Base-by-base conservation (phyloP, 805 yeast species). In the Phaffomyces opuntiae region DNA sequence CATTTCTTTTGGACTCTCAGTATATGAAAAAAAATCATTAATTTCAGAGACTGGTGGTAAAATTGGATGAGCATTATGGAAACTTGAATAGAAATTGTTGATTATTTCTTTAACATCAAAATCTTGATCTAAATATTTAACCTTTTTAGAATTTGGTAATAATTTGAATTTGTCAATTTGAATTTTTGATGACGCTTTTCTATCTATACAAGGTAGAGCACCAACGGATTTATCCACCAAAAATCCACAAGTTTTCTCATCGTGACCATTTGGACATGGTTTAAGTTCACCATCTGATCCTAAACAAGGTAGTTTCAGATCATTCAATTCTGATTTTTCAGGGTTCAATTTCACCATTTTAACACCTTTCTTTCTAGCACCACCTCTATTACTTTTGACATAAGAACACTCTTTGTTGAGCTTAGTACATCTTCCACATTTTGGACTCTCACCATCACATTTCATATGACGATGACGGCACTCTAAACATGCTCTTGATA, bases 331-430 rank as follows among this genome's bases (percentile, higher is more conserved):
- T n/a, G 16, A 27, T 27, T 11, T 17, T 14, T 24, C 31, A 12
- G 42, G 34, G 14, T 41, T 26, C 13, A 27, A 32, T 31, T 47
- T 52, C 5, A 41, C 40, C 40, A 54, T 64, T 49, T 63, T 68
- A 21, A 70, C 69, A 14, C 80, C 80, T 52, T 70, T 75, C 50
- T 65, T 72, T 39, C 81, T 58, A 7, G 78, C 70, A 1, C 81
- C 81, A 36, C 81, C 81, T 49, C 81, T 58, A 37, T 74, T 69
- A 48, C 78, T 72, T 53, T 72, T 73, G 5, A 75, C 80, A 51
- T 73, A 75, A 1, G 66, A 67, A 46, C 81, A 75, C 0, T 58
- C 66, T 46, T 63, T 64, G 9, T 43, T 40, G 5, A 56, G 40
- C 44, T 62, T 62, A 4, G 44, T 48, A 49, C 81, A 75, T 42